These are phyloP conservation scores for Myriangium duriaei DNA, from an alignment of 2,329 filamentous ascomycete genomes.

Conservation along the genomic window DNA sequence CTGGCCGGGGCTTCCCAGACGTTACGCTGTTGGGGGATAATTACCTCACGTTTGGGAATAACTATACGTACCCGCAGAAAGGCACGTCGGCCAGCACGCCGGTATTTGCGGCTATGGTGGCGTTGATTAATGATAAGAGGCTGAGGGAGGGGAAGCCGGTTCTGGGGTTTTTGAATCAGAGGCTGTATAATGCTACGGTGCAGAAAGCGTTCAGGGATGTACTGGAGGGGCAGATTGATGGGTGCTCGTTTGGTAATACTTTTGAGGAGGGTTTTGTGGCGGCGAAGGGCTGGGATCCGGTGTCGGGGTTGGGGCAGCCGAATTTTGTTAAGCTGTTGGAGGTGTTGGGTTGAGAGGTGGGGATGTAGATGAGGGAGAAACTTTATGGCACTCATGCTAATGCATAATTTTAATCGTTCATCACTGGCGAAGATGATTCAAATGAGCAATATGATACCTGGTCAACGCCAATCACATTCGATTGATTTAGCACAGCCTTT, in stretches of 20 bases:
- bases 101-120: conserved; percentile 44
- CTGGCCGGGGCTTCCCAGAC: conserved; percentile 6
- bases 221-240: conserved; percentile 20
- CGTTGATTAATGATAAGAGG: conserved; percentile 50
- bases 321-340: conserved; percentile 14
- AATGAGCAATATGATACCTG: too few species aligned
- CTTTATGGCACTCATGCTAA: too few species aligned
- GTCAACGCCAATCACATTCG: too few species aligned
- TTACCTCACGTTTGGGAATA: conserved; percentile 22
- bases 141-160: conserved; percentile 36
- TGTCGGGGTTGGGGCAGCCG: conserved; percentile 22
- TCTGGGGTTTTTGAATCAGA: conserved; percentile 47
- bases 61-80: conserved; percentile 22
- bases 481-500: too few species aligned
- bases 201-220: conserved; percentile 38
- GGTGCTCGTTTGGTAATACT: background rate
- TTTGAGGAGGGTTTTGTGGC: conserved; percentile 12
- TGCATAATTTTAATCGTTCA: too few species aligned
- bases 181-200: conserved; percentile 42
- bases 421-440: too few species aligned
- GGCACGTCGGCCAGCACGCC: conserved; percentile 44
- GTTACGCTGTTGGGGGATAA: conserved; percentile 5
- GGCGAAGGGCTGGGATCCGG: conserved; percentile 21
- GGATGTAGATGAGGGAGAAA: too few species aligned
- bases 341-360: too few species aligned